Conservation (phyloP, 495 filamentous ascomycete genomes). For the Aspergillus coremiiformis region DNA sequence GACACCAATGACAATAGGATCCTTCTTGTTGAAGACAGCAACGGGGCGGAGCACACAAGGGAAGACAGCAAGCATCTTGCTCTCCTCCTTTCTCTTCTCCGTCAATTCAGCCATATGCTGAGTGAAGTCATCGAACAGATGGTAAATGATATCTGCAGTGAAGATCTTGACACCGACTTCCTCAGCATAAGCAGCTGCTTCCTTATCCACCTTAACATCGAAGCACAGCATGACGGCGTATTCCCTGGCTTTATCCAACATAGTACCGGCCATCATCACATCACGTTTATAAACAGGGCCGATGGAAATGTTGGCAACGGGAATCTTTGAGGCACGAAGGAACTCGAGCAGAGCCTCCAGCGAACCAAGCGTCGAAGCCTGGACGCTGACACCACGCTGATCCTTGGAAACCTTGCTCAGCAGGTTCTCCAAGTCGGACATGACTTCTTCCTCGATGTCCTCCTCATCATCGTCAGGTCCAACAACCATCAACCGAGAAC, state of each 20-base stretch:
- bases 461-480: conserved; percentile 95
- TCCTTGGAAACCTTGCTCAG: conserved; percentile 84
- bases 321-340: conserved; percentile 88
- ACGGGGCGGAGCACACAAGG: conserved; percentile 85
- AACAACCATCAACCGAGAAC: conserved; percentile 87
- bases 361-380: conserved; percentile 95
- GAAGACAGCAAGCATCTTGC: conserved; percentile 92
- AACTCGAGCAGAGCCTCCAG: conserved; percentile 96
- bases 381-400: conserved; percentile 89
- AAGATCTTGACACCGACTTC: conserved; percentile 97
- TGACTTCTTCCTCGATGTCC: conserved; percentile 92
- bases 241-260: conserved; percentile 95
- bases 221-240: conserved; percentile 99
- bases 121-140: conserved; percentile 94
- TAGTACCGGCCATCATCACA: conserved; percentile 90
- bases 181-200: conserved; percentile 83
- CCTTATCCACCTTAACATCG: conserved; percentile 98
- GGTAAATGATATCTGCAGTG: conserved; percentile 98
- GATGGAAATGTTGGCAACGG: conserved; percentile 94
- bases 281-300: conserved; percentile 98
- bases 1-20: conserved; percentile 91
- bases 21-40: conserved; percentile 96
- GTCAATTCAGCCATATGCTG: conserved; percentile 80
- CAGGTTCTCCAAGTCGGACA: conserved; percentile 87
- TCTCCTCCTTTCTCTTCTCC: conserved; percentile 92